These are phyloP conservation scores for Nicotiana tabacum DNA, from an alignment of 257 asterid species.

Conservation along the genomic window DNA sequence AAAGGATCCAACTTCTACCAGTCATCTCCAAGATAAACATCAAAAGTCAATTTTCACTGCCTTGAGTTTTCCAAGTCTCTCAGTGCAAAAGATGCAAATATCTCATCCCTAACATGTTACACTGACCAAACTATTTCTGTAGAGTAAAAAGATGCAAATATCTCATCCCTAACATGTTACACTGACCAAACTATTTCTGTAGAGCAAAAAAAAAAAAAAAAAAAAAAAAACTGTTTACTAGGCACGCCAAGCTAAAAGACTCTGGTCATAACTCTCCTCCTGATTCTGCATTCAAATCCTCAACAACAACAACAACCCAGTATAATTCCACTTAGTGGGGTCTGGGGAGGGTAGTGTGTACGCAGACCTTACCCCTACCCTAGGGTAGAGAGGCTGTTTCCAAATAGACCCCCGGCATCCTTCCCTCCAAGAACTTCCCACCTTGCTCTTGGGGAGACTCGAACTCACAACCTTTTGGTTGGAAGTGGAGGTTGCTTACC, in stretches of 20 bases:
- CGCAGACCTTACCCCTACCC: too few species aligned
- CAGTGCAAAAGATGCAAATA: neutral
- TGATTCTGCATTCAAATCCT: neutral
- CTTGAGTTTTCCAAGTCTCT: neutral
- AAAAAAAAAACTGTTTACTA: neutral
- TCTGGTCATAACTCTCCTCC: neutral
- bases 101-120: neutral
- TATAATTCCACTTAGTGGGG: too few species aligned
- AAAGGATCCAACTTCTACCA: neutral
- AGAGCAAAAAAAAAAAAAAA: neutral
- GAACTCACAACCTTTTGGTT: too few species aligned
- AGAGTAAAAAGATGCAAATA: neutral
- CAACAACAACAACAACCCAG: neutral
- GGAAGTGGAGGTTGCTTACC: too few species aligned
- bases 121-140: neutral
- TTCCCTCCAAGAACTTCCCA: too few species aligned
- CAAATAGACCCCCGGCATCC: too few species aligned
- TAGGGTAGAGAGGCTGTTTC: too few species aligned
- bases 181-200: neutral
- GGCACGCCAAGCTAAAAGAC: neutral
- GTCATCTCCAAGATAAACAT: neutral
- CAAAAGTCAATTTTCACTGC: neutral
- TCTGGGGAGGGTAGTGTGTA: too few species aligned
- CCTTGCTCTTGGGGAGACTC: too few species aligned
- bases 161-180: neutral